Base-by-base conservation (phyloP, 352 stramenopile genomes). In the Globisporangium radiosum region DNA sequence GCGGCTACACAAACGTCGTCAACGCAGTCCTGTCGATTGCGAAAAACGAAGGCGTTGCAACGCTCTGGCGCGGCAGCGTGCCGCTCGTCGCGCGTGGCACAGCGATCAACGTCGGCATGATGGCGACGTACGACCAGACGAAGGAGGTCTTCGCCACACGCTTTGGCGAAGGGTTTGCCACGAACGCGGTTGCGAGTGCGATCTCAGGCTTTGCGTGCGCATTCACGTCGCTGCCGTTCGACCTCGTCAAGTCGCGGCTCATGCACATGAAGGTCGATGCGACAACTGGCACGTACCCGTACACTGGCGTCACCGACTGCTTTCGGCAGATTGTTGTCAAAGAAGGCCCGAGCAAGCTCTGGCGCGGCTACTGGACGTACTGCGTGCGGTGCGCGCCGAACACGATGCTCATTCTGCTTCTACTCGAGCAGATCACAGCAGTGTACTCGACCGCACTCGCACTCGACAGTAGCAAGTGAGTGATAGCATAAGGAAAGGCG, bases 1-100 rank as follows among this genome's bases (percentile, higher is more conserved):
- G 97, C 62, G 97, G 97, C 56, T 99, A 99, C 82, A 98, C 97
- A 66, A 98, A 99, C 82, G 97, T 99, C 8, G 97, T 98, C 63
- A 94, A 99, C 78, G 96, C 94, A n/a, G 90, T 98, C 39, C 63
- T 91, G 13, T 81, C 93, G 68, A 97, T 98, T 59, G 76, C 74
- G 3, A 66, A 72, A 11, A 76, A 92, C 7, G 94, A 98, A 57
- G 93, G 94, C 40, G 65, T 98, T 1, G 36, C 65, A n/a, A 97
- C 91, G 48, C 76, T 98, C 40, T 98, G 90, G 88, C 77, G 90
- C 33, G 94, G 94, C 5, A 94, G 83, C 57, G 74, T 94, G 45
- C 93, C 94, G n/a, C 87, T 96, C n/a, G 95, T 99, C 45, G 85
- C 98, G n/a, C 88, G 97, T 67, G 97, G 96, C 40, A 98, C 98